These are phyloP conservation scores for Cymbopogon citratus DNA, from an alignment of 176 grass and related monocot genomes.

Conservation along the genomic window DNA sequence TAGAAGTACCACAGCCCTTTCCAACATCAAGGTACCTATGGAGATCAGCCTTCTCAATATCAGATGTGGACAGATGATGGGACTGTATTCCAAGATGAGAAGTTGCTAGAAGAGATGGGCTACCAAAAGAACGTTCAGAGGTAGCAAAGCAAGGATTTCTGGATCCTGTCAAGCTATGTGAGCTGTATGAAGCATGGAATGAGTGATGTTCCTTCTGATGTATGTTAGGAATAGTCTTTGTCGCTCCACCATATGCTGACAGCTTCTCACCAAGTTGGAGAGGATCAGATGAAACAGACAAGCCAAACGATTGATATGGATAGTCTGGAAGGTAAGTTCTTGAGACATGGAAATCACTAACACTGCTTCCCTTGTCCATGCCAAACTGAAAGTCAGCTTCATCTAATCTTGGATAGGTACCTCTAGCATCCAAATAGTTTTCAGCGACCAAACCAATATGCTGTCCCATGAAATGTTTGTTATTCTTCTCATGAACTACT, in stretches of 20 bases:
- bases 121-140: conserved; percentile 27
- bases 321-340: conserved; percentile 31
- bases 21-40: conserved; percentile 4
- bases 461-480: conserved; percentile 2
- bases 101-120: conserved; percentile 28
- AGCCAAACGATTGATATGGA: neutral
- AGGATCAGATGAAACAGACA: conserved; percentile 19
- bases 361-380: conserved; percentile 1
- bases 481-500: conserved; percentile 30
- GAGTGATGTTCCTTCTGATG: conserved; percentile 35
- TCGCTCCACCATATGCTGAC: conserved; percentile 29
- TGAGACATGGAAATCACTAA: conserved; percentile 32
- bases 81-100: conserved; percentile 23
- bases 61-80: conserved; percentile 23
- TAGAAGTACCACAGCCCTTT: conserved; percentile 25
- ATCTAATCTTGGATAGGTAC: conserved; percentile 31
- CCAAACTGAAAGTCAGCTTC: conserved; percentile 28
- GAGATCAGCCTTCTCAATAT: conserved; percentile 19
- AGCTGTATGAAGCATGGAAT: conserved; percentile 9
- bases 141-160: conserved; percentile 23
- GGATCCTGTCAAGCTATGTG: conserved; percentile 29
- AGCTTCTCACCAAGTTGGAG: conserved; percentile 10
- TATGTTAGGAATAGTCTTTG: conserved; percentile 16
- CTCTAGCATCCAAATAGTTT: conserved; percentile 22
- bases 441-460: conserved; percentile 13